Evolutionary conservation across 2,329 filamentous ascomycete genomes (phyloP), one percentile per base, ranked within the genome.

Genomic region (Mycosphaerella arachidis): DNA sequence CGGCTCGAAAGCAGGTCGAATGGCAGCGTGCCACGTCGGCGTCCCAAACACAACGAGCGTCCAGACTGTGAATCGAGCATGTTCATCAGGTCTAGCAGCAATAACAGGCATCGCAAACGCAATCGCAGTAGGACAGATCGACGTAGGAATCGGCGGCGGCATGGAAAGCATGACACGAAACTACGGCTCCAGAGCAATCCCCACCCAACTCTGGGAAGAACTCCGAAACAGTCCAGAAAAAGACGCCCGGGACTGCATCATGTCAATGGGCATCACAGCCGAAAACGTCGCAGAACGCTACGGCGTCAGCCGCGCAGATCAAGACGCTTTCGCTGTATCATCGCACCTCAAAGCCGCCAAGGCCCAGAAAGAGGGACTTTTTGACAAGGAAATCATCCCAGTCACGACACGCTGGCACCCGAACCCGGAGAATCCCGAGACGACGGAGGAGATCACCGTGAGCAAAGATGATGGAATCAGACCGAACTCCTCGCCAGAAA

Each of bases 151-250:
- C 63, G 92, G 87, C 9, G 92, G 90, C 1, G 92, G 92, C 31
- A 96, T 95, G 90, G 92, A 97, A 82, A 93, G 89, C 77, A 97
- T 97, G 92, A 96, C 91, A 64, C 79, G 88, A 66, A 96, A 96
- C 77, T 97, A 97, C 76, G 92, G 87, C 55, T 85, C 81, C 29
- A 81, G 86, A 59, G 92, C 92, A n/a, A 94, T 97, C 48, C 92
- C 92, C 0, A 87, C 86, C 0, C 84, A 91, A 64, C 76, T 91
- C 10, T 96, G 91, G 91, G 86, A 88, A 0, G 86, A 83, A 55
- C 77, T 96, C 62, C 84, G 79, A 68, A 82, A 88, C 1, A 86
- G 82, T 3, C 75, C 77, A 1, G 82, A 83, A 9, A 82, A 88
- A 70, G 87, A 95, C 64, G 89, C 90, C 3, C 79, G 83, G 46